Conservation (phyloP, 2,329 filamentous ascomycete species). For the Diaporthe nobilis region DNA sequence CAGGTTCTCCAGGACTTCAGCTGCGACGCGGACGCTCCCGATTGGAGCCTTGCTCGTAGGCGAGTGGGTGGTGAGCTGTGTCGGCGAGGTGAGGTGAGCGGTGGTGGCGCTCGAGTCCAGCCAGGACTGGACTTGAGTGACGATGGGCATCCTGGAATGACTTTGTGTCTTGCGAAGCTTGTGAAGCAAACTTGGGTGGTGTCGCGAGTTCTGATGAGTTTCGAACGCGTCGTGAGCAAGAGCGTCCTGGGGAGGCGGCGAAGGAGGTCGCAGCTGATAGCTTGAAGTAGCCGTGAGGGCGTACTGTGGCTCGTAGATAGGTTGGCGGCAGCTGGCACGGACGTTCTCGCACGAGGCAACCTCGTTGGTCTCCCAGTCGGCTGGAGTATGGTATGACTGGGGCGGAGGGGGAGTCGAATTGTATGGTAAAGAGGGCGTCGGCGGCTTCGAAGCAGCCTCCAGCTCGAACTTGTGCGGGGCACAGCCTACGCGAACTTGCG, state of each 20-base stretch:
- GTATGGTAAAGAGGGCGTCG: conserved; percentile 5
- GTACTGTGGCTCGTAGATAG: conserved; percentile 10
- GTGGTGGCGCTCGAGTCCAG: conserved; percentile 38
- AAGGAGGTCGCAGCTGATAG: conserved; percentile 32
- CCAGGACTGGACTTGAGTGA: conserved; percentile 41
- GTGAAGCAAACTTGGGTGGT: conserved; percentile 17
- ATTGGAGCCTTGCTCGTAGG: conserved; percentile 32
- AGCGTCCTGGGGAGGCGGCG: conserved; percentile 19
- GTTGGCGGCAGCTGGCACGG: conserved; percentile 16
- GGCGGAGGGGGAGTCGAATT: not conserved
- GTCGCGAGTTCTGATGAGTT: not conserved
- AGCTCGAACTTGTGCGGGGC: conserved; percentile 8
- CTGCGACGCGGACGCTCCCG: conserved; percentile 63
- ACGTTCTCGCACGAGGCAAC: conserved; percentile 9
- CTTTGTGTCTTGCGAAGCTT: conserved; percentile 38
- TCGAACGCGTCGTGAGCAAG: conserved; percentile 9
- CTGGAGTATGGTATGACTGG: not conserved
- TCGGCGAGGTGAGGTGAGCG: not conserved
- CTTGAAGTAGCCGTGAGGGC: conserved; percentile 3
- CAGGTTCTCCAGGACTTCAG: conserved; percentile 68
- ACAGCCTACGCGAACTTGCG: conserved; percentile 17
- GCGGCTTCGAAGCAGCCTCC: conserved; percentile 12
- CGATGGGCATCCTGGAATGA: conserved; percentile 30
- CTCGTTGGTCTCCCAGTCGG: conserved; percentile 24
- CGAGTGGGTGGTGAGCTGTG: not conserved